Evolutionary conservation across 192 early-diverging fungal genomes (phyloP), one percentile per base, ranked within the genome.

Genomic region (Phlyctochytrium planicorne): DNA sequence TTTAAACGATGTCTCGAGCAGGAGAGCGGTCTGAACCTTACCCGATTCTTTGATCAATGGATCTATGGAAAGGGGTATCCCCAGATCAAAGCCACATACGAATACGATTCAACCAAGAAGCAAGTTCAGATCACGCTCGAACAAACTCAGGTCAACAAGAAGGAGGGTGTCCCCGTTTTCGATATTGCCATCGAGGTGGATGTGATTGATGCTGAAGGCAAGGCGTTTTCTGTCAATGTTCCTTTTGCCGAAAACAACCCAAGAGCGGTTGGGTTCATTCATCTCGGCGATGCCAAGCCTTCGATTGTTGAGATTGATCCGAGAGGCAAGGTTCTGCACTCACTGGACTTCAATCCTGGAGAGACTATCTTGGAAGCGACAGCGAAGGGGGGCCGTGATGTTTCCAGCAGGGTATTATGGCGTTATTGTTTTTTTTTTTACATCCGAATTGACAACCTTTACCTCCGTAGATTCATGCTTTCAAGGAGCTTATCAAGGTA

Each of bases 11-110:
- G 57, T 89, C 88, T 77, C 85, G 92, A 64, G 88, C 36, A 88
- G 66, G 88, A 92, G 34, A 91, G 91, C 66, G 91, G 93, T 29
- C 75, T 93, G 2, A 93, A 91, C 65, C 69, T 89, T 16, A 86
- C 88, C 71, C 75, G 71, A 33, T 96, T 97, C 67, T 83, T 89
- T 32, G 90, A 92, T 23, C 93, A 97, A 75, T 97, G 95, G 95
- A 82, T 97, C 25, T 91, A 88, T 67, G 90, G 89, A 31, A 88
- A 85, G n/a, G 94, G 94, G 4, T 93, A 89, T 66, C 93, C 93
- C 2, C 88, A 90, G 62, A 87, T 97, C 61, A 82, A 86, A 70
- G 89, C 93, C 53, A 67, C 63, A 12, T 92, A 89, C 67, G 73
- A 83, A 50, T 95, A 93, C 53, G 92, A 93, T 70, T 85, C 90